Conservation (phyloP, 345 rosid species). For the Punica granatum region DNA sequence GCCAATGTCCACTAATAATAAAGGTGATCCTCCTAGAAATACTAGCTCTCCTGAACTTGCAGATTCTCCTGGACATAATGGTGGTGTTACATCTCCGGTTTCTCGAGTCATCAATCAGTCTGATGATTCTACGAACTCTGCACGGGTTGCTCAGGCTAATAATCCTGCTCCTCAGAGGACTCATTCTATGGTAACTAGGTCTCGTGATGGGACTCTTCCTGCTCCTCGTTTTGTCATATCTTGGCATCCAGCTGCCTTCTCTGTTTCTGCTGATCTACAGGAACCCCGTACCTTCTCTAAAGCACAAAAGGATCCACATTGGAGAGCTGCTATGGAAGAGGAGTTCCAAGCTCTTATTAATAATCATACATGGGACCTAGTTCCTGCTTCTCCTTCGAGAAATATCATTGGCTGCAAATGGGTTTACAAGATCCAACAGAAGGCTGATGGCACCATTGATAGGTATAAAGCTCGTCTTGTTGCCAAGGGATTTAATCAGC, state of each 20-base stretch:
- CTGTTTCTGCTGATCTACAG: not conserved
- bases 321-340: not conserved
- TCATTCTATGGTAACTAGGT: too few species aligned
- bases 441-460: not conserved
- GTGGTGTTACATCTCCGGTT: too few species aligned
- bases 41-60: too few species aligned
- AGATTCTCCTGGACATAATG: too few species aligned
- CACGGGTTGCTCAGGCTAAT: too few species aligned
- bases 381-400: not conserved
- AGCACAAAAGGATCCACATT: too few species aligned
- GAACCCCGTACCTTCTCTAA: too few species aligned
- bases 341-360: not conserved
- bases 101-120: too few species aligned
- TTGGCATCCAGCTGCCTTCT: not conserved
- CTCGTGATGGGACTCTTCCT: not conserved
- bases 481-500: conserved; percentile 1
- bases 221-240: not conserved
- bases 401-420: conserved; percentile 1
- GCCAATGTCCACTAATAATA: too few species aligned
- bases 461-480: not conserved
- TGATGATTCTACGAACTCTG: too few species aligned
- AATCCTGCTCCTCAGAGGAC: too few species aligned
- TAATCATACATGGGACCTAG: not conserved
- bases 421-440: not conserved
- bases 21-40: too few species aligned